Evolutionary conservation across 108 stramenopile species (phyloP).

Genomic region (Aurantiochytrium sp.): DNA sequence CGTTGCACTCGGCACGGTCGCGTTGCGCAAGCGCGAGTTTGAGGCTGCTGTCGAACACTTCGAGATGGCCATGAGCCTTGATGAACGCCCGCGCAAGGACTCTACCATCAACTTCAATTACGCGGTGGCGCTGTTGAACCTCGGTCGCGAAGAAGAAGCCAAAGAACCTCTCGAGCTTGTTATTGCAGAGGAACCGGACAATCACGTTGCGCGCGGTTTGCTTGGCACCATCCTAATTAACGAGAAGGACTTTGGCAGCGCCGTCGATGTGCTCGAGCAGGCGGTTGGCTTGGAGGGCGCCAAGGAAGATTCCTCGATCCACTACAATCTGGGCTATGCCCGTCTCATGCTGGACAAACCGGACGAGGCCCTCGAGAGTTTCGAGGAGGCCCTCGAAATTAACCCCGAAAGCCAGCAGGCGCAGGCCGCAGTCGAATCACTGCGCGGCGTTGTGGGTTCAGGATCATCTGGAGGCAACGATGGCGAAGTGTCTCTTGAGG

Average conservation of each 20-base stretch:
- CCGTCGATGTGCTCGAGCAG: background rate
- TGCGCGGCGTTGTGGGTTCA: background rate
- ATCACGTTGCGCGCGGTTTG: background rate
- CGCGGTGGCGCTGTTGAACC: background rate
- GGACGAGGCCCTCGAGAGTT: background rate
- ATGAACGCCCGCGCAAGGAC: background rate
- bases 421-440: background rate
- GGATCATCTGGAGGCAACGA: background rate
- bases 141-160: background rate
- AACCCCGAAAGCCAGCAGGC: background rate
- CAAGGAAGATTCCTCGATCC: background rate
- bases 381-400: background rate
- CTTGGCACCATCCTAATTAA: background rate
- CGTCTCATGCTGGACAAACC: constrained; percentile 6
- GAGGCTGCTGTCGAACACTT: background rate
- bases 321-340: constrained; percentile 6
- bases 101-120: background rate
- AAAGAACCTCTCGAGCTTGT: background rate
- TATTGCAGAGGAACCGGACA: background rate
- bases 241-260: background rate
- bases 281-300: background rate
- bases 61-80: background rate
- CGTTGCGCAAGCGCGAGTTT: background rate
- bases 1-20: background rate
- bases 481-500: background rate